Percentiles rank a stretch among this genome's conserved stretches.
Conservation (phyloP, 495 filamentous ascomycete genomes). For the Corynascus novoguineensis region DNA sequence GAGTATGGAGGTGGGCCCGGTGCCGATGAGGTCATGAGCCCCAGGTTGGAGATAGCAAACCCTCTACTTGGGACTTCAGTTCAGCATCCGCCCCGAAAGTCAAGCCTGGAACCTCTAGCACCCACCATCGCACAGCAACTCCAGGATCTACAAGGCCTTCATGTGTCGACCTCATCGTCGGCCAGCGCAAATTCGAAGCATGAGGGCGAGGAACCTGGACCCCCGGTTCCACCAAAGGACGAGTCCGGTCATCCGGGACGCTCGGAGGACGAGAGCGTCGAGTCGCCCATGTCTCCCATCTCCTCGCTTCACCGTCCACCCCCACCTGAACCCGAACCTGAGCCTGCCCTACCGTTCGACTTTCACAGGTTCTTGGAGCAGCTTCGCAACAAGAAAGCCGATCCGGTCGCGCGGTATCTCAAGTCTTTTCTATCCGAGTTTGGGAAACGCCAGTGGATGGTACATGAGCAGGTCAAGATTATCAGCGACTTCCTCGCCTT, state of each 20-base stretch:
- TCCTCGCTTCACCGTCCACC: slow-evolving; percentile 61
- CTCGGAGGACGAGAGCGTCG: slow-evolving; percentile 35
- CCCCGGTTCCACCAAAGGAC: slow-evolving; percentile 49
- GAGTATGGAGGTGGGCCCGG: slow-evolving; percentile 60
- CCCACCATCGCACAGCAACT: slow-evolving; percentile 39
- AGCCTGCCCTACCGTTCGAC: slow-evolving; percentile 87
- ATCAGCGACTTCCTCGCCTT: slow-evolving; percentile 96
- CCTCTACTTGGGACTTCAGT: slow-evolving; percentile 57
- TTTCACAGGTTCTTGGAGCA: slow-evolving; percentile 97
- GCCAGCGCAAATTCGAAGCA: slow-evolving; percentile 34
- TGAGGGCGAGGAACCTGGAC: slow-evolving; percentile 41
- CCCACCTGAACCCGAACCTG: slow-evolving; percentile 81
- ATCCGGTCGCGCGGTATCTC: slow-evolving; percentile 92
- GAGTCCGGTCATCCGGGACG: slow-evolving; percentile 28
- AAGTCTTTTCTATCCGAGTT: slow-evolving; percentile 93
- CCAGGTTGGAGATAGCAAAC: slow-evolving; percentile 65
- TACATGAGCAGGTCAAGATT: slow-evolving; percentile 98
- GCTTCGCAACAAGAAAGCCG: slow-evolving; percentile 87
- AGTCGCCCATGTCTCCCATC: slow-evolving; percentile 46
- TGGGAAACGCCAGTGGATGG: slow-evolving; percentile 98
- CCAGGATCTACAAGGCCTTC: slow-evolving; percentile 43
- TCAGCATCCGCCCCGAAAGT: slow-evolving; percentile 74
- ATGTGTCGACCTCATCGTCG: slow-evolving; percentile 37
- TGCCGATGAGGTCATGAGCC: slow-evolving; percentile 76
- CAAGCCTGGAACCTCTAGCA: slow-evolving; percentile 71